These are phyloP conservation scores for Desmodesmus armatus DNA, from an alignment of 139 green algal genomes.

Conservation along the genomic window DNA sequence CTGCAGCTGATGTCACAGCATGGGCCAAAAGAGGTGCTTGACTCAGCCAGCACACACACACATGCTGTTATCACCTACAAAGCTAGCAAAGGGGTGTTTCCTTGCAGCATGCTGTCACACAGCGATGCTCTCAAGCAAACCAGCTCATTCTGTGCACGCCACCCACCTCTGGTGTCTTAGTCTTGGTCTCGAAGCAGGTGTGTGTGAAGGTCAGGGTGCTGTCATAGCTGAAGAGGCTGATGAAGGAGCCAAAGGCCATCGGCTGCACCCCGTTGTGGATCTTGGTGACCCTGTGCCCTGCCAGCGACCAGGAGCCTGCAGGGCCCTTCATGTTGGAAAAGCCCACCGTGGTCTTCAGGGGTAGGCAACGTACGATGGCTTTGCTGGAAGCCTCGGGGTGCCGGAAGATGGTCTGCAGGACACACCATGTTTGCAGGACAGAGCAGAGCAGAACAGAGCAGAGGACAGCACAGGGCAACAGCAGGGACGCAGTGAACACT, in stretches of 20 bases:
- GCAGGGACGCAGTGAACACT: background rate
- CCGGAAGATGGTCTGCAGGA: conserved; percentile 36
- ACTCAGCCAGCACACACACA: background rate
- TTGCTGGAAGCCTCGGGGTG: background rate
- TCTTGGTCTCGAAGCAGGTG: conserved; percentile 37
- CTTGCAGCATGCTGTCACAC: background rate
- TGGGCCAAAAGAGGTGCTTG: background rate
- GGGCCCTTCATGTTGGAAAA: conserved; percentile 48
- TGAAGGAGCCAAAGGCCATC: conserved; percentile 40
- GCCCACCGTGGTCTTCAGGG: conserved; percentile 33
- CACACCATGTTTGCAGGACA: background rate
- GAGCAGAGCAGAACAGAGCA: background rate
- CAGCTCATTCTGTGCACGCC: background rate
- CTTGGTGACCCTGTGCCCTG: conserved; percentile 7
- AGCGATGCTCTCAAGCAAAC: background rate
- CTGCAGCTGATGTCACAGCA: background rate
- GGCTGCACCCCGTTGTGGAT: conserved; percentile 51
- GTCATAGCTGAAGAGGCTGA: conserved; percentile 41
- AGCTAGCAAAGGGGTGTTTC: background rate
- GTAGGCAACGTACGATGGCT: conserved; percentile 25
- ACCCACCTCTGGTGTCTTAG: background rate
- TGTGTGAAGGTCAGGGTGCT: conserved; percentile 29
- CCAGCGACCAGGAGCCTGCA: background rate
- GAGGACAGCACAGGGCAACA: background rate
- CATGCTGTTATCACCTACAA: background rate